A percentile compares a stretch with the other conserved stretches of the same genome.
phyloP scores from a whole-genome alignment of 306 rosid species.

The Morella rubra region DNA sequence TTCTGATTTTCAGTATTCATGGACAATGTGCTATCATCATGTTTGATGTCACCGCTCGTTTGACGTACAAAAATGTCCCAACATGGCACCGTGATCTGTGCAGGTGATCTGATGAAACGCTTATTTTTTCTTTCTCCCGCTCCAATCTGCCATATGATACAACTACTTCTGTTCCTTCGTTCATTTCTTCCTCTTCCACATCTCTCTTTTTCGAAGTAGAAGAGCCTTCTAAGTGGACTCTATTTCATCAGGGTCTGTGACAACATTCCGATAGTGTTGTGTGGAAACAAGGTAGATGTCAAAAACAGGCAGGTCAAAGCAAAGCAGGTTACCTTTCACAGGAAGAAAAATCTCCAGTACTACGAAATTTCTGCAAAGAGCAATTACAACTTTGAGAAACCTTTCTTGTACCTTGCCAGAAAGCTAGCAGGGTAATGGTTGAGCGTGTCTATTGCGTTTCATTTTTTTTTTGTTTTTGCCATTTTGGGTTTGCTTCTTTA shows the following conservation, averaged over 20 bases:
- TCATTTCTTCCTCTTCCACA: too few species aligned
- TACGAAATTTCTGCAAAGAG: conserved; percentile 44
- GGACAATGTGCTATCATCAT: conserved; percentile 41
- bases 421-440: conserved; percentile 38
- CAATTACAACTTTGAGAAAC: conserved; percentile 43
- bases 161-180: neutral
- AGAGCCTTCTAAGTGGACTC: conserved; percentile 2
- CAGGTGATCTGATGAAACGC: conserved; percentile 6
- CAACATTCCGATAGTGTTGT: conserved; percentile 37
- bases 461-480: too few species aligned
- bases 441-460: neutral
- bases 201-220: neutral
- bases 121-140: neutral
- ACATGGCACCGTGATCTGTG: conserved; percentile 39
- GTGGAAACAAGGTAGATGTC: conserved; percentile 40
- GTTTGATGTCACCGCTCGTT: conserved; percentile 40
- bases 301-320: conserved; percentile 41
- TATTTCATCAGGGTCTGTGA: conserved; percentile 32
- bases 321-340: conserved; percentile 39
- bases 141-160: neutral
- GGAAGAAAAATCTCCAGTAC: conserved; percentile 41
- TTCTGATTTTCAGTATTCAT: conserved; percentile 28
- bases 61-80: conserved; percentile 39
- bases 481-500: neutral
- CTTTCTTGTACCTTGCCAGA: conserved; percentile 42